Evolutionary conservation across 2,329 filamentous ascomycete species (phyloP).

Genomic region (Rutstroemia sp.): DNA sequence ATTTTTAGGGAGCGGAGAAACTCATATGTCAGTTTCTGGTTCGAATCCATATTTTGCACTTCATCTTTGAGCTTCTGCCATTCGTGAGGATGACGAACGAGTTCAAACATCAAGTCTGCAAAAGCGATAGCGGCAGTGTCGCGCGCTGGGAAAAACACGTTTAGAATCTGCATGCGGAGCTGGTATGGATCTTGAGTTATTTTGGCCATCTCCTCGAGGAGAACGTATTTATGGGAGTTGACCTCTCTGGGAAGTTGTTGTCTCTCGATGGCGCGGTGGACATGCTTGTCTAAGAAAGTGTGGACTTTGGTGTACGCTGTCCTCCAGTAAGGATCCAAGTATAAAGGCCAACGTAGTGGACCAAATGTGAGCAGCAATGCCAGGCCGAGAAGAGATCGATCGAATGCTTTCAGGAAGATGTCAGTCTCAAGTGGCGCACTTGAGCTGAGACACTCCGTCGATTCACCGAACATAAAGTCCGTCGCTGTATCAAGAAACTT

Average conservation of each 20-base stretch:
- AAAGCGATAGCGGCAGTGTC: background rate
- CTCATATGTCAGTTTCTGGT: background rate
- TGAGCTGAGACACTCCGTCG: background rate
- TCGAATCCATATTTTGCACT: background rate
- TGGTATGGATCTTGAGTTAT: background rate
- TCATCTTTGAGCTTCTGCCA: background rate
- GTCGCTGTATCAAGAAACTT: slow-evolving; percentile 1
- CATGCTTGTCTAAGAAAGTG: background rate
- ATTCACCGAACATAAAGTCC: background rate
- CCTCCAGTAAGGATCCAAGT: slow-evolving; percentile 3
- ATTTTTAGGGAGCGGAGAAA: background rate
- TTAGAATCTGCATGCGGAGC: background rate
- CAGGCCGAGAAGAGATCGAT: background rate
- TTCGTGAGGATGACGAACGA: background rate
- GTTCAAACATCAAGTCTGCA: background rate
- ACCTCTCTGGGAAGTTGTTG: background rate
- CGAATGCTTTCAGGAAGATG: background rate
- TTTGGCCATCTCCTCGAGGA: background rate
- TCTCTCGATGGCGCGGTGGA: slow-evolving; percentile 4
- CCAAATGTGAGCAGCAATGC: background rate
- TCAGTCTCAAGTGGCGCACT: slow-evolving; percentile 1
- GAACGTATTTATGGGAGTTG: background rate
- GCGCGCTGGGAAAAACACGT: background rate
- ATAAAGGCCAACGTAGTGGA: slow-evolving; percentile 5
- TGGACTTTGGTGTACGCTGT: slow-evolving; percentile 1